Conservation (phyloP, 1,284 basidiomycete genomes). For the Leccinum colubrinum region DNA sequence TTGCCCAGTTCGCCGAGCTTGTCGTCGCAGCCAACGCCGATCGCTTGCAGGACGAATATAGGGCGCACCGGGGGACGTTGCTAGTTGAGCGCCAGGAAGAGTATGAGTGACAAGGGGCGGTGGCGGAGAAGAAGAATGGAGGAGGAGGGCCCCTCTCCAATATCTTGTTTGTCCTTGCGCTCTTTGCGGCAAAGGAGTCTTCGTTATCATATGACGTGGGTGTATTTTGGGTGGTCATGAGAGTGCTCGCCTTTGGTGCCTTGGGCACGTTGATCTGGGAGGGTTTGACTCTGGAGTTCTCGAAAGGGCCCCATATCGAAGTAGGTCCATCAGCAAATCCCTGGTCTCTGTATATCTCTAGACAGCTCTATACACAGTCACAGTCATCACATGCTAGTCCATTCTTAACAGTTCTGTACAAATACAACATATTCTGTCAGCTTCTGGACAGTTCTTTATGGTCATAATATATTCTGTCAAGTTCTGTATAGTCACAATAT, state of each 20-base stretch:
- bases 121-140: constrained; percentile 78
- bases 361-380: no score
- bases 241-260: constrained; percentile 64
- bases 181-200: constrained; percentile 64
- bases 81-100: constrained; percentile 31
- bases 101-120: neutral
- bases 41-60: no score
- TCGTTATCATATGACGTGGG: constrained; percentile 62
- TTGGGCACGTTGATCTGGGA: constrained; percentile 61
- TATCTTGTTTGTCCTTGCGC: constrained; percentile 57
- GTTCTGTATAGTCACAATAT: no score
- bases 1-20: neutral
- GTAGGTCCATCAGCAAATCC: constrained; percentile 35
- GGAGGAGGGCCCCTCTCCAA: constrained; percentile 45
- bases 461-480: no score
- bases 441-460: no score
- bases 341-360: no score
- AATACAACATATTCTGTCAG: no score
- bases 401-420: no score
- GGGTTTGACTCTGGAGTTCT: constrained; percentile 47
- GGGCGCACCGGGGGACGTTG: no score
- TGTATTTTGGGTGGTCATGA: constrained; percentile 71
- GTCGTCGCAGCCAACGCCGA: neutral
- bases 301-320: constrained; percentile 55
- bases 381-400: no score